phyloP scores from a whole-genome alignment of 1,284 basidiomycete genomes.

The Moesziomyces antarcticus region DNA sequence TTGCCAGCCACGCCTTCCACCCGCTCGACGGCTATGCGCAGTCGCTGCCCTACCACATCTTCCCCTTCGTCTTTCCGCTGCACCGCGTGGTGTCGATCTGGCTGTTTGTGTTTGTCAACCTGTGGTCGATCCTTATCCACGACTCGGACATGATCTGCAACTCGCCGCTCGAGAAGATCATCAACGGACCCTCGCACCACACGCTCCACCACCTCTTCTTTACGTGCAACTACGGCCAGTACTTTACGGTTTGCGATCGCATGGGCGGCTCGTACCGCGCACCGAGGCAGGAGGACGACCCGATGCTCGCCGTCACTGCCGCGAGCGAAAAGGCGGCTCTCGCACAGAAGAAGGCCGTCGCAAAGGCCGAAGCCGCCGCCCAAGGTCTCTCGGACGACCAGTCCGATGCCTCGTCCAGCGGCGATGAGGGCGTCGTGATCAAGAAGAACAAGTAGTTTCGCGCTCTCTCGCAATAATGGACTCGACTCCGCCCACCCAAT shows the following conservation, averaged over 20 bases:
- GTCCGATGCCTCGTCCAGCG: conserved; percentile 29
- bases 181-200: conserved; percentile 98
- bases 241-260: conserved; percentile 95
- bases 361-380: conserved; percentile 1
- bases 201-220: conserved; percentile 96
- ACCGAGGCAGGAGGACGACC: conserved; percentile 84
- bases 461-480: too few species aligned
- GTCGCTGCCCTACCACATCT: conserved; percentile 93
- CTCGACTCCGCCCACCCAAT: neutral
- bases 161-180: conserved; percentile 86
- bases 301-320: conserved; percentile 73
- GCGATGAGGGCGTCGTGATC: conserved; percentile 44
- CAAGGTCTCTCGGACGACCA: conserved; percentile 8
- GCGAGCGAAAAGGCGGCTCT: conserved; percentile 24
- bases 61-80: conserved; percentile 89
- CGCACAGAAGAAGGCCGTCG: conserved; percentile 17
- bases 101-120: conserved; percentile 67
- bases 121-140: conserved; percentile 76
- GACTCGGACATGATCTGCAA: conserved; percentile 99
- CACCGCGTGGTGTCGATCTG: conserved; percentile 71
- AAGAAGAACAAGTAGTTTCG: conserved; percentile 6
- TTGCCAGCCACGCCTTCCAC: conserved; percentile 97
- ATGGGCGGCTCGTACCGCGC: conserved; percentile 86
- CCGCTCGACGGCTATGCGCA: conserved; percentile 93
- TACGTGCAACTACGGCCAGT: conserved; percentile 93